Conservation (phyloP, 768 basidiomycete species). For the Tricholoma bakamatsutake region DNA sequence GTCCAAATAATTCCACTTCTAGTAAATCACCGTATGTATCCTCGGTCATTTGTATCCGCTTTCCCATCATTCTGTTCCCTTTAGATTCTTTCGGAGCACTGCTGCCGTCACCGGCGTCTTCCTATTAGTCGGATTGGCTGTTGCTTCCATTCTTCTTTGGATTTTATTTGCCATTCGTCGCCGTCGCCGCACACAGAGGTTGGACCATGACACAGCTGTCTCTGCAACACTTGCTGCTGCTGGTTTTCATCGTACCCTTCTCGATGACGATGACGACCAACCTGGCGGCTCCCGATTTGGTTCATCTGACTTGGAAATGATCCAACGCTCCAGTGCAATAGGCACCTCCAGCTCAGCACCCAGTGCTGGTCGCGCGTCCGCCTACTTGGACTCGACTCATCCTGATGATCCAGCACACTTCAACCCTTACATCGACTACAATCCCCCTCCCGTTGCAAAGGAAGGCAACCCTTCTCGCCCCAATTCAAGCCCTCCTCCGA, state of each 20-base stretch:
- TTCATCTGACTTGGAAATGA: slow-evolving; percentile 33
- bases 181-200: slow-evolving; percentile 48
- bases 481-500: slow-evolving; percentile 42
- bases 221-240: slow-evolving; percentile 69
- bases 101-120: slow-evolving; percentile 93
- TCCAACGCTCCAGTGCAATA: slow-evolving; percentile 29
- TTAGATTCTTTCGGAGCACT: slow-evolving; percentile 80
- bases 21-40: slow-evolving; percentile 46
- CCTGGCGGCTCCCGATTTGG: slow-evolving; percentile 18
- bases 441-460: slow-evolving; percentile 21
- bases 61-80: not conserved
- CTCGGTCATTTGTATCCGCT: slow-evolving; percentile 1
- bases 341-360: slow-evolving; percentile 17
- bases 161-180: slow-evolving; percentile 66
- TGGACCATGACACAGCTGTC: slow-evolving; percentile 69
- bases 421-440: slow-evolving; percentile 52
- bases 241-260: slow-evolving; percentile 58
- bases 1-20: slow-evolving; percentile 35
- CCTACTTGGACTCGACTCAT: slow-evolving; percentile 31
- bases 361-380: slow-evolving; percentile 28
- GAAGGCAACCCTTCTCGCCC: slow-evolving; percentile 43
- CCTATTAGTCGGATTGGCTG: slow-evolving; percentile 81
- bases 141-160: slow-evolving; percentile 61
- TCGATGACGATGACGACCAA: slow-evolving; percentile 56
- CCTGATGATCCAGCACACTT: slow-evolving; percentile 31